Conservation (phyloP, 768 basidiomycete genomes). For the Tylopilus felleus region DNA sequence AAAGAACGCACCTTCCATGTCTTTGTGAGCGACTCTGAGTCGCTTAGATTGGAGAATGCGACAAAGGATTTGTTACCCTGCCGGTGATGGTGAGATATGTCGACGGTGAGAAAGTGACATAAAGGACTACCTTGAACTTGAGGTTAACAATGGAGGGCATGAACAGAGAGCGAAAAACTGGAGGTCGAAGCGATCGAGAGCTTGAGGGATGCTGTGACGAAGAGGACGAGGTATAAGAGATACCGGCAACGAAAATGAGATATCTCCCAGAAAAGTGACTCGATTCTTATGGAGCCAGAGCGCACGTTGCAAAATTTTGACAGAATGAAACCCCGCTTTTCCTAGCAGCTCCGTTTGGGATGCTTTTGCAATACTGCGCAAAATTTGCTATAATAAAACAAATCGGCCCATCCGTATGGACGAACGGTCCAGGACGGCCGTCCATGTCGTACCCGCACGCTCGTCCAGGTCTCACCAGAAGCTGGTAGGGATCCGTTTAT, state of each 20-base stretch:
- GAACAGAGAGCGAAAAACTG: slow-evolving; percentile 6
- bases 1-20: slow-evolving; percentile 74
- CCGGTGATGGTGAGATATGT: slow-evolving; percentile 13
- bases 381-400: slow-evolving; percentile 19
- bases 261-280: slow-evolving; percentile 10
- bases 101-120: background rate
- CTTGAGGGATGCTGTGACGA: slow-evolving; percentile 8
- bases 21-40: slow-evolving; percentile 80
- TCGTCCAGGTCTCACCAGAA: slow-evolving; percentile 17
- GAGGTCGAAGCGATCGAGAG: slow-evolving; percentile 16
- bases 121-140: slow-evolving; percentile 66
- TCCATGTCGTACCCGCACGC: slow-evolving; percentile 20
- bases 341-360: slow-evolving; percentile 29
- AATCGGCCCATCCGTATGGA: background rate
- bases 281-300: slow-evolving; percentile 9
- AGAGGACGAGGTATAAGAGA: slow-evolving; percentile 25
- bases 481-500: slow-evolving; percentile 11
- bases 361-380: slow-evolving; percentile 4
- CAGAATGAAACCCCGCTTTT: slow-evolving; percentile 34
- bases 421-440: slow-evolving; percentile 17
- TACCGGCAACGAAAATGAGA: slow-evolving; percentile 17
- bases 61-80: slow-evolving; percentile 94
- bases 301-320: slow-evolving; percentile 30
- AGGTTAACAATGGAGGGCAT: slow-evolving; percentile 84
- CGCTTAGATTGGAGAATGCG: slow-evolving; percentile 85